Conservation (phyloP, 1,284 basidiomycete genomes). For the Ceratobasidium sp. region DNA sequence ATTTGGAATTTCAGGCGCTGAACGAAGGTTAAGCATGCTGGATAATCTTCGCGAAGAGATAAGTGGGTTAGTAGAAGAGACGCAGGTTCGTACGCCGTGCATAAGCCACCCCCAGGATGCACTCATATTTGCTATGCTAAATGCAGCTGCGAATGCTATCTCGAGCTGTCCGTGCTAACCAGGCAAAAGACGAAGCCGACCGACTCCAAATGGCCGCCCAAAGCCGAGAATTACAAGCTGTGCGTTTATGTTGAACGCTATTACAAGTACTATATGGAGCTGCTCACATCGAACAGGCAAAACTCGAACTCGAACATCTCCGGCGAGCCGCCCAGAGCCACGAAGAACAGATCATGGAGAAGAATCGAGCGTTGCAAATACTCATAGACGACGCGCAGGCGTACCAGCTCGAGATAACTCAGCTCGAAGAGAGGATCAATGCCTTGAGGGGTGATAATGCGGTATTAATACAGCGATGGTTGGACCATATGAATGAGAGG, state of each 20-base stretch:
- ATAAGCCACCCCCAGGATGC: background rate
- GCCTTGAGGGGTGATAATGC: conserved; percentile 93
- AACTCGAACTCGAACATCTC: conserved; percentile 77
- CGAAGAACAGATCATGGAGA: conserved; percentile 84
- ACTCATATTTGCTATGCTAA: background rate
- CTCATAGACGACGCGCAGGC: conserved; percentile 95
- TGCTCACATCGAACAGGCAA: conserved; percentile 59
- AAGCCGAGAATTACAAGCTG: background rate
- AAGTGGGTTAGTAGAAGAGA: background rate
- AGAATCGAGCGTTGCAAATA: conserved; percentile 89
- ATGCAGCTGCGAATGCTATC: background rate
- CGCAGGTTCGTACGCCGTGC: background rate
- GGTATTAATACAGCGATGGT: conserved; percentile 92
- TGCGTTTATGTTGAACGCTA: background rate
- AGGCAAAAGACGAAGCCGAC: background rate
- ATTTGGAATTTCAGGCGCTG: background rate
- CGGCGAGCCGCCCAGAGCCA: conserved; percentile 86
- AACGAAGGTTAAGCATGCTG: background rate
- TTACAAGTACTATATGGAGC: background rate
- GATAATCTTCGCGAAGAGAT: background rate
- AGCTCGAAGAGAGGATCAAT: conserved; percentile 88
- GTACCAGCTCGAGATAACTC: conserved; percentile 87
- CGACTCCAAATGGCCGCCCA: background rate
- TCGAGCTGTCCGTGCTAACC: background rate
- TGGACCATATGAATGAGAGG: conserved; percentile 92